Evolutionary conservation across 305 asterid genomes (phyloP), one percentile per base, ranked within the genome.

Genomic region (Fraxinus albicans): DNA sequence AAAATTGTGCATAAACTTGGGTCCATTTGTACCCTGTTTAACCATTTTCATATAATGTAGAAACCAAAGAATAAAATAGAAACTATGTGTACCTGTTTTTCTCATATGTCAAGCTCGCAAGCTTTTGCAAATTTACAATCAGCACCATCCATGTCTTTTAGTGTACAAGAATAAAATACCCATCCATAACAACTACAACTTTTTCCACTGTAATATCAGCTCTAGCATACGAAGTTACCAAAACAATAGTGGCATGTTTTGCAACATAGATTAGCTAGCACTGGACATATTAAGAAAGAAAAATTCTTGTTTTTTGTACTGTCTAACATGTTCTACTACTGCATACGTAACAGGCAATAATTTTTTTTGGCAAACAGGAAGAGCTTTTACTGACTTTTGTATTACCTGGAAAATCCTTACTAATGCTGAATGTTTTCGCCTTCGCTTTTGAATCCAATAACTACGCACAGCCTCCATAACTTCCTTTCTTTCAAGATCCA

Each of bases 361-460:
- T 3, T 1, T 9, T 63, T 65, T 65, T 65, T 55, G 29, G 25
- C 63, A 55, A 73, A 58, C 6, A 29, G 74, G 31, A 19, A 40
- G 35, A 25, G 50, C 50, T 76, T 38, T 35, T 60, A 70, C 31
- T 9, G 31, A 80, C 65, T 78, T 84, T 79, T 42, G 21, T 6
- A 23, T 83, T 90, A 96, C 99, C 99, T 96, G 98, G 87, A 96
- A 96, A 87, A 92, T 83, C 90, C 88, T 86, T 38, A 93, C 80
- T 31, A 95, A 89, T 40, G 98, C 84, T 0, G 96, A 80, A 9
- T 88, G 91, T 27, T 86, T 96, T 85, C 86, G 97, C 87, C 90
- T 95, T 81, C 97, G 90, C 88, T 95, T 96, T 82, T 87, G 86
- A 40, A 85, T 76, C 98, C 98, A 96, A 86, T 92, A 91, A 82